A percentile compares a stretch with the other conserved stretches of the same genome.
These are phyloP conservation scores for Emericellopsis atlantica DNA, from an alignment of 2,329 filamentous ascomycete genomes.

Conservation along the genomic window DNA sequence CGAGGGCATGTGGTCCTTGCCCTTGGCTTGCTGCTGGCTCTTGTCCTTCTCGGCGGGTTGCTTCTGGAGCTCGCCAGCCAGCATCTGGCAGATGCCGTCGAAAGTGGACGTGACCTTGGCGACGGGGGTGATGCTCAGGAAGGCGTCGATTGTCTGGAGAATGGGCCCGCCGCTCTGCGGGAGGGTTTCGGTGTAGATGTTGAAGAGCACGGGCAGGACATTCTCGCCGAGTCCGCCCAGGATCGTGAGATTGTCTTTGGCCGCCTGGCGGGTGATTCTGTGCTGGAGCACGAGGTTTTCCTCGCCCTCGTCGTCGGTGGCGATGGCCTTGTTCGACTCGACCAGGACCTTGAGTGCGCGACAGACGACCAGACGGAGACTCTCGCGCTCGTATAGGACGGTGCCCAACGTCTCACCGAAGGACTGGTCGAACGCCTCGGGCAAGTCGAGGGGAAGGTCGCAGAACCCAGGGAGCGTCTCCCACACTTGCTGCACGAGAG, in stretches of 20 bases:
- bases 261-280: conserved; percentile 61
- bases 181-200: conserved; percentile 93
- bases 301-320: conserved; percentile 45
- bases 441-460: conserved; percentile 73
- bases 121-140: conserved; percentile 73
- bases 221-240: conserved; percentile 73
- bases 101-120: conserved; percentile 80
- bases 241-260: conserved; percentile 70
- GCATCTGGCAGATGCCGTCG: conserved; percentile 70
- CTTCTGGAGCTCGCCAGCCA: conserved; percentile 57
- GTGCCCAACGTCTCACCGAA: conserved; percentile 90
- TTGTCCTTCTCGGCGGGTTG: conserved; percentile 51
- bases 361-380: conserved; percentile 79
- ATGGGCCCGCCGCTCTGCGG: conserved; percentile 87
- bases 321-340: conserved; percentile 79
- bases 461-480: conserved; percentile 89
- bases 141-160: conserved; percentile 87
- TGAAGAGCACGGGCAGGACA: conserved; percentile 92
- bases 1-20: conserved; percentile 69
- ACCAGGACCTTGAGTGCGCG: conserved; percentile 75
- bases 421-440: conserved; percentile 64
- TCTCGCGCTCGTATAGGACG: conserved; percentile 81
- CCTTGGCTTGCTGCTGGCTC: conserved; percentile 33
- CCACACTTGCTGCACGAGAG: conserved; percentile 91
- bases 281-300: conserved; percentile 68